Evolutionary conservation across 345 rosid species (phyloP).

Genomic region (Corymbia maculata): DNA sequence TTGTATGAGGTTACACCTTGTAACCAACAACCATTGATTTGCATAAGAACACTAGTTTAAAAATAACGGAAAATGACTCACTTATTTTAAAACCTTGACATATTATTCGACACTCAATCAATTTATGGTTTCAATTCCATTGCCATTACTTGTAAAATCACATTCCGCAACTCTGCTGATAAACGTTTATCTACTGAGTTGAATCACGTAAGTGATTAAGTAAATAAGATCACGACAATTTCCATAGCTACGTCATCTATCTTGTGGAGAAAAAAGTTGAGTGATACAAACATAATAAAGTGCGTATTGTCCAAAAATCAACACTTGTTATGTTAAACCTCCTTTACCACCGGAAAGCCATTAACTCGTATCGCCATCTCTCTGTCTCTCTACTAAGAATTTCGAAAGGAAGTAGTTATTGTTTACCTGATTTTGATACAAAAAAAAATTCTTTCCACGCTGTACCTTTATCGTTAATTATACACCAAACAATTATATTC

Average conservation of each 20-base stretch:
- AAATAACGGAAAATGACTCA: not conserved
- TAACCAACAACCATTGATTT: no score
- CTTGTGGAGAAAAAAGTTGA: not conserved
- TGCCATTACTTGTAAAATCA: no score
- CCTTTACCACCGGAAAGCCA: no score
- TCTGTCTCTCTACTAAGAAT: not conserved
- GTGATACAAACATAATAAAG: not conserved
- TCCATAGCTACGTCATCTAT: no score
- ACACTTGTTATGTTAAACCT: not conserved
- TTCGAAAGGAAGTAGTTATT: not conserved
- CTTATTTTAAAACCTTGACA: not conserved
- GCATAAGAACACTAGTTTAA: no score
- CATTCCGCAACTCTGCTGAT: not conserved
- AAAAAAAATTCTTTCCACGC: not conserved
- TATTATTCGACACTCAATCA: not conserved
- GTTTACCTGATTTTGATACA: accelerated
- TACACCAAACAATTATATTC: not conserved
- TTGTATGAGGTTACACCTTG: no score
- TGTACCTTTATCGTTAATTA: not conserved
- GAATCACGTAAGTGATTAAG: not conserved
- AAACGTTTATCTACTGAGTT: not conserved
- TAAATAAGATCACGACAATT: not conserved
- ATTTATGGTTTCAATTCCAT: not conserved
- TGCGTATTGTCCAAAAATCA: not conserved
- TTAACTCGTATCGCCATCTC: not conserved